Conservation (phyloP, 805 yeast species). For the Barnettozyma wickerhamii region DNA sequence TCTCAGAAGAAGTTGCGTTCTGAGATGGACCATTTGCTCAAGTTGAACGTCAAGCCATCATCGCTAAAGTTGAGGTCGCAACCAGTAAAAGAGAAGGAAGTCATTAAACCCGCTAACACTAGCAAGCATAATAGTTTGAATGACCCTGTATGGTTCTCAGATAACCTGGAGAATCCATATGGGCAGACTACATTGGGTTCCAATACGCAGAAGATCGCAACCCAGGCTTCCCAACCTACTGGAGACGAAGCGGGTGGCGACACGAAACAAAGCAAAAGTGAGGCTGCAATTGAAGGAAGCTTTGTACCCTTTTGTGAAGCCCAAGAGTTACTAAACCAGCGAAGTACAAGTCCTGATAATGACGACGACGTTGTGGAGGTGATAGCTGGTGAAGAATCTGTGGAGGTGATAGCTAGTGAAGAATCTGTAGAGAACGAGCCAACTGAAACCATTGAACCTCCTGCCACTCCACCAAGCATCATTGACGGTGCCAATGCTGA, state of each 20-base stretch:
- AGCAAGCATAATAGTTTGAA: too few relatives aligned
- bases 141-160: too few relatives aligned
- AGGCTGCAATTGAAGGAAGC: slow-evolving; percentile 35
- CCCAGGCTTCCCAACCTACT: too few relatives aligned
- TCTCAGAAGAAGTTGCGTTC: too few relatives aligned
- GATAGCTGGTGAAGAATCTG: slow-evolving; percentile 2
- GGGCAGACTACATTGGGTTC: too few relatives aligned
- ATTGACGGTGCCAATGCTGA: background rate
- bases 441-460: too few relatives aligned
- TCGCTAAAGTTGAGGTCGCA: background rate
- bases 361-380: slow-evolving; percentile 16
- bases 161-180: too few relatives aligned
- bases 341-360: slow-evolving; percentile 7
- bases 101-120: background rate
- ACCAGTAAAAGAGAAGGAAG: background rate
- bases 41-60: slow-evolving; percentile 5
- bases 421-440: background rate
- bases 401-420: background rate
- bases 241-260: too few relatives aligned
- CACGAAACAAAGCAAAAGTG: too few relatives aligned
- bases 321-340: slow-evolving; percentile 26
- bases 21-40: slow-evolving; percentile 20
- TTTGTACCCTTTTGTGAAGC: slow-evolving; percentile 50
- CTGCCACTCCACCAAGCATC: too few relatives aligned
- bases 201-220: too few relatives aligned